Base-by-base conservation (phyloP, 331 rosid species). In the Prunus yedoensis region DNA sequence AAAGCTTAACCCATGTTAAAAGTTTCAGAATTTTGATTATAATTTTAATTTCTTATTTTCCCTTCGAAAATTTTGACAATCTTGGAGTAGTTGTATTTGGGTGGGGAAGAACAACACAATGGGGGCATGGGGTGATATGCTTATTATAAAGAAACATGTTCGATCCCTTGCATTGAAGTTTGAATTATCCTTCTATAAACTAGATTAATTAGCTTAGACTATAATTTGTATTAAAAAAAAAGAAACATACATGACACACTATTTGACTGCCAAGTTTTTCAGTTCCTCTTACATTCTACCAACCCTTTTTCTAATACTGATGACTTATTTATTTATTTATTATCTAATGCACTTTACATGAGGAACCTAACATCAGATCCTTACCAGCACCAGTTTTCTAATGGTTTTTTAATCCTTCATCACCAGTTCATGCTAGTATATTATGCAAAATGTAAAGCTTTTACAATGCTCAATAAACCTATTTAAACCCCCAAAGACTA, bases 341-440 rank as follows among this genome's bases (percentile, higher is more conserved):
- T 27, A n/a, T 58, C 23, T 8, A 72, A 51, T n/a, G 52, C 23
- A 51, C 54, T 66, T 70, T 63, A 17, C 84, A 65, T 82, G 92
- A 80, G 59, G 46, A 50, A 88, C 82, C 89, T 20, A 78, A 59
- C 80, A 58, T 72, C 68, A 16, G 38, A 41, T 14, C 25, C 21
- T 38, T 23, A 61, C 21, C 2, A 15, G 45, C 41, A 28, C 66
- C 43, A 2, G 8, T 52, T 18, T 52, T 49, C 53, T 49, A 49
- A 11, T 49, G 1, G 18, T 49, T 49, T 49, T 49, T 15, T 14
- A 49, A 52, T 52, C 58, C 58, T 52, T 52, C 58, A 46, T 3
- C 46, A 52, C 47, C 38, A 7, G 41, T 67, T 45, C 71, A 67
- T 67, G 56, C 45, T 49, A 57, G 52, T 21, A 28, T 4, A 38